Evolutionary conservation across 1,284 basidiomycete species (phyloP).

Genomic region (Leccinum variabile): DNA sequence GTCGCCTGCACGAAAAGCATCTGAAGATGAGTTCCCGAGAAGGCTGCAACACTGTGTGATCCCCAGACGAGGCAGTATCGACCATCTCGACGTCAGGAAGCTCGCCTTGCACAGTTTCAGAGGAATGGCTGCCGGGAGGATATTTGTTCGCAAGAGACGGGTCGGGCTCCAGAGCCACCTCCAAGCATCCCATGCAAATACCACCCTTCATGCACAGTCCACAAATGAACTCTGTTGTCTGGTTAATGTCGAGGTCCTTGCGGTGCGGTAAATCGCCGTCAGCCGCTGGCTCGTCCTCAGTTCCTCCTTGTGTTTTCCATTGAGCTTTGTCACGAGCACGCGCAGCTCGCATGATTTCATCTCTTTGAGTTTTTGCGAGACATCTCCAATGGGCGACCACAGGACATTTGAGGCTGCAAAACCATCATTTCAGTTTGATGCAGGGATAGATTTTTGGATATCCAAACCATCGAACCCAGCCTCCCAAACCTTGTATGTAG

Average conservation of each 20-base stretch:
- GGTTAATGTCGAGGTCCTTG: constrained; percentile 47
- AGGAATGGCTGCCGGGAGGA: constrained; percentile 12
- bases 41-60: constrained; percentile 20
- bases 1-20: constrained; percentile 77
- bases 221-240: constrained; percentile 79
- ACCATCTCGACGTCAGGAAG: constrained; percentile 36
- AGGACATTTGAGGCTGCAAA: constrained; percentile 68
- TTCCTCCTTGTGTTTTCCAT: constrained; percentile 36
- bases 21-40: constrained; percentile 65
- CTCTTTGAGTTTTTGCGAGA: constrained; percentile 61
- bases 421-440: constrained; percentile 9
- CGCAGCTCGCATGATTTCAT: constrained; percentile 70
- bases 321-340: constrained; percentile 49
- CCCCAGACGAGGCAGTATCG: constrained; percentile 25
- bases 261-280: constrained; percentile 30
- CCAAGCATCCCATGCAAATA: constrained; percentile 75
- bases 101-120: constrained; percentile 15
- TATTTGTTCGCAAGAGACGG: constrained; percentile 24
- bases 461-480: constrained; percentile 83
- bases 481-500: constrained; percentile 57
- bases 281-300: constrained; percentile 12
- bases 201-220: constrained; percentile 73
- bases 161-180: constrained; percentile 53
- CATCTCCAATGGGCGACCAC: constrained; percentile 82
- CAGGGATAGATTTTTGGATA: constrained; percentile 3